A percentile compares a stretch with the other conserved stretches of the same genome.
Evolutionary conservation across 1,284 basidiomycete species (phyloP).

Genomic region (Takashimella koratensis): DNA sequence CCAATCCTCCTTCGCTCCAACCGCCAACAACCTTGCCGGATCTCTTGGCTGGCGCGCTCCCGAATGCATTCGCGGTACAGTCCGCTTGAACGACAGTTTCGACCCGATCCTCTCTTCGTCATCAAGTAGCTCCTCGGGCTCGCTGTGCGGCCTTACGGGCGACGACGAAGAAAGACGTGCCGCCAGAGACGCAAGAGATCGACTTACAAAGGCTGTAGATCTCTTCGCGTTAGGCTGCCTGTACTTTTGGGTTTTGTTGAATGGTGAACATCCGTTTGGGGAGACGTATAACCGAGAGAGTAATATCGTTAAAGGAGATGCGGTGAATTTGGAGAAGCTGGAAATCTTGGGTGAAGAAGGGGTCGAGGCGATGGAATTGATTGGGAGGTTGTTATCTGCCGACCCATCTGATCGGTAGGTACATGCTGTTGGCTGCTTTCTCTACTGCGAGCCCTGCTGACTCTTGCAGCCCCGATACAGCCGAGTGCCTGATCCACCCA

Average conservation of each 20-base stretch:
- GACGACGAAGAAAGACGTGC: slow-evolving; percentile 15
- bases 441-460: slow-evolving; percentile 1
- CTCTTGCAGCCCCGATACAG: slow-evolving; percentile 73
- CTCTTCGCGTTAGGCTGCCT: slow-evolving; percentile 90
- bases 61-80: slow-evolving; percentile 85
- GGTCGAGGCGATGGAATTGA: slow-evolving; percentile 74
- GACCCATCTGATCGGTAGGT: slow-evolving; percentile 68
- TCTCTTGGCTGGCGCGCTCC: slow-evolving; percentile 93
- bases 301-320: slow-evolving; percentile 80
- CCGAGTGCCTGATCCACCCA: slow-evolving; percentile 80
- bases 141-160: slow-evolving; percentile 11
- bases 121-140: slow-evolving; percentile 34
- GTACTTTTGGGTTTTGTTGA: slow-evolving; percentile 85
- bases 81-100: slow-evolving; percentile 74
- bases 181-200: slow-evolving; percentile 18
- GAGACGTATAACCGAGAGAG: slow-evolving; percentile 85
- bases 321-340: slow-evolving; percentile 61
- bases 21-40: slow-evolving; percentile 68
- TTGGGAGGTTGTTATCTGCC: slow-evolving; percentile 68
- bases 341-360: slow-evolving; percentile 86
- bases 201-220: slow-evolving; percentile 88
- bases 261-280: slow-evolving; percentile 84
- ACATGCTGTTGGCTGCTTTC: not conserved
- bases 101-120: slow-evolving; percentile 58
- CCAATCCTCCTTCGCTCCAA: slow-evolving; percentile 86